phyloP scores from a whole-genome alignment of 2,329 filamentous ascomycete genomes.

The Pyrenochaeta sp. region DNA sequence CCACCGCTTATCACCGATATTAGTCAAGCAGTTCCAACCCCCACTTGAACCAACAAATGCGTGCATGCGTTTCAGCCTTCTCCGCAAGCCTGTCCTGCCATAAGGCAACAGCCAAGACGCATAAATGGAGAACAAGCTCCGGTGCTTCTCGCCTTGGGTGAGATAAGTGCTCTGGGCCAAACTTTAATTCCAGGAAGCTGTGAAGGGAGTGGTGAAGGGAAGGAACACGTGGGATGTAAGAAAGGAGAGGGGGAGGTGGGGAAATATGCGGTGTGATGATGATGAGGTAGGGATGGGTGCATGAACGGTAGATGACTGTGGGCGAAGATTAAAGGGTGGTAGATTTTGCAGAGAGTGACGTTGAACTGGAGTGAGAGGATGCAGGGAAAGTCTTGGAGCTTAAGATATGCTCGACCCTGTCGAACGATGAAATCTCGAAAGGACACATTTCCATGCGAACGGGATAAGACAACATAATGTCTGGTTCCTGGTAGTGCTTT shows the following conservation, averaged over 20 bases:
- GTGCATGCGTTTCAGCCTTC: not conserved
- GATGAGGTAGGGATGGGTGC: not conserved
- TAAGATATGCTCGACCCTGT: not conserved
- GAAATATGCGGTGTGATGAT: not conserved
- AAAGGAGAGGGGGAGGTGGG: not conserved
- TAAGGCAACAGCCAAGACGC: not conserved
- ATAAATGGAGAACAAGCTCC: not conserved
- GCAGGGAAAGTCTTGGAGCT: not conserved
- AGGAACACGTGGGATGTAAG: not conserved
- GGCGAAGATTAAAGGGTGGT: not conserved
- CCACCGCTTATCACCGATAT: not conserved
- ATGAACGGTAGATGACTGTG: not conserved
- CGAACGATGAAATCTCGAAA: not conserved
- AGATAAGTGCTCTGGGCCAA: not conserved
- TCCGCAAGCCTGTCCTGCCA: not conserved
- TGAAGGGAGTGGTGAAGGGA: not conserved
- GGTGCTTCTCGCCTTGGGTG: not conserved
- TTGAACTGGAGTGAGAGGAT: not conserved
- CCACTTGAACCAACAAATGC: not conserved
- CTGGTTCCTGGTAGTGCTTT: not conserved
- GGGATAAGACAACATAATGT: too few relatives aligned
- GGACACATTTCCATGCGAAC: too few relatives aligned
- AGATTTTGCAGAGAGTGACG: not conserved
- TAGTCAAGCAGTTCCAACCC: not conserved
- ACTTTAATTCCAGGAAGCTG: not conserved